Percentiles rank a stretch among this genome's conserved stretches.
These are phyloP conservation scores for Talinum fruticosum DNA, from an alignment of 148 eudicot genomes.

Conservation along the genomic window DNA sequence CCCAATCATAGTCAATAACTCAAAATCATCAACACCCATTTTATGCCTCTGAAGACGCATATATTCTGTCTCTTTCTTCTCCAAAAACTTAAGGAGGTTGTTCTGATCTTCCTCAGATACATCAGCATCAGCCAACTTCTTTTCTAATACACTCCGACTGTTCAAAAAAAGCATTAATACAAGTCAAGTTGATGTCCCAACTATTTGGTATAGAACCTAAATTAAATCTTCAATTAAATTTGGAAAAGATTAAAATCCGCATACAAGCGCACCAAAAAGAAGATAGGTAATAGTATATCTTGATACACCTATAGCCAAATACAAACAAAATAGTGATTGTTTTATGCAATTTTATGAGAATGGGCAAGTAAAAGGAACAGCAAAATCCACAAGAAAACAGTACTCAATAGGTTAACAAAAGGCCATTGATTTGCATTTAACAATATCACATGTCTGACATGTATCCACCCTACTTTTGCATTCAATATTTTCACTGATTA, in stretches of 20 bases:
- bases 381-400: neutral
- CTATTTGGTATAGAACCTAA: neutral
- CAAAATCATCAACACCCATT: conserved; percentile 97
- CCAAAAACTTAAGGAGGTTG: conserved; percentile 77
- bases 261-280: neutral
- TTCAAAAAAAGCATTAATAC: conserved; percentile 11
- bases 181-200: conserved; percentile 12
- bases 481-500: conserved; percentile 1
- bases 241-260: neutral
- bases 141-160: conserved; percentile 76
- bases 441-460: neutral
- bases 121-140: conserved; percentile 91
- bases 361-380: neutral
- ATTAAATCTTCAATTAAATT: conserved; percentile 1
- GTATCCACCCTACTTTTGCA: neutral
- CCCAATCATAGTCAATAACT: conserved; percentile 94
- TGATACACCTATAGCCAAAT: no score
- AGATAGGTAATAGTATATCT: neutral
- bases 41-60: conserved; percentile 98
- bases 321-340: neutral
- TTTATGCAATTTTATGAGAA: neutral
- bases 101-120: conserved; percentile 94
- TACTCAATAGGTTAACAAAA: neutral
- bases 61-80: conserved; percentile 95
- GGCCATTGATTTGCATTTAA: neutral